Conservation (phyloP, 306 rosid species). For the Lathyrus tuberosus region DNA sequence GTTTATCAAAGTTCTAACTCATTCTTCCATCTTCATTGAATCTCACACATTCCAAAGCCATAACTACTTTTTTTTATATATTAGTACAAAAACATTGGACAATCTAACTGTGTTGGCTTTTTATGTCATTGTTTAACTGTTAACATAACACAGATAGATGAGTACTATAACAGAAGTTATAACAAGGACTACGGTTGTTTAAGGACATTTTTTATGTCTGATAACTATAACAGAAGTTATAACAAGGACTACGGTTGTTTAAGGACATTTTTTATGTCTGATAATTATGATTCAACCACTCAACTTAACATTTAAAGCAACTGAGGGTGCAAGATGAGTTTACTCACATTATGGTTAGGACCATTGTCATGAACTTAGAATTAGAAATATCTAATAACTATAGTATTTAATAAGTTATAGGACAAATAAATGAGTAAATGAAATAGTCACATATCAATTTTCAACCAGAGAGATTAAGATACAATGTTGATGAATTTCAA, state of each 20-base stretch:
- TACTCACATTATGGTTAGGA: neutral
- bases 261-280: slow-evolving; percentile 16
- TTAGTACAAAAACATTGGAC: too few species aligned
- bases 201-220: slow-evolving; percentile 16
- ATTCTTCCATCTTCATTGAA: too few species aligned
- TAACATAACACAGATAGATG: too few species aligned
- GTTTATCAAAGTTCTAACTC: neutral
- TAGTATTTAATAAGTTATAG: slow-evolving; percentile 29
- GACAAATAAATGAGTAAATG: slow-evolving; percentile 1
- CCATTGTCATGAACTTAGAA: slow-evolving; percentile 33
- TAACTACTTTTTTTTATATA: too few species aligned
- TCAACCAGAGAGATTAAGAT: slow-evolving; percentile 27
- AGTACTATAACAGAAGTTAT: too few species aligned
- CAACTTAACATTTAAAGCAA: slow-evolving; percentile 32
- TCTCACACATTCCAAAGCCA: too few species aligned
- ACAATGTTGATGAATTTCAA: slow-evolving; percentile 41
- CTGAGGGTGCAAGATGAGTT: slow-evolving; percentile 4
- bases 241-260: too few species aligned
- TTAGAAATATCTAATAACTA: slow-evolving; percentile 36
- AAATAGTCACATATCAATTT: slow-evolving; percentile 20
- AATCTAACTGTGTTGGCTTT: too few species aligned
- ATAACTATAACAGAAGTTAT: slow-evolving; percentile 18
- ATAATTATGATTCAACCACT: slow-evolving; percentile 41
- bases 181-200: too few species aligned
- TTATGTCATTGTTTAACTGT: too few species aligned